Conservation (phyloP, 2,329 filamentous ascomycete genomes). For the Kalmusia sp. region DNA sequence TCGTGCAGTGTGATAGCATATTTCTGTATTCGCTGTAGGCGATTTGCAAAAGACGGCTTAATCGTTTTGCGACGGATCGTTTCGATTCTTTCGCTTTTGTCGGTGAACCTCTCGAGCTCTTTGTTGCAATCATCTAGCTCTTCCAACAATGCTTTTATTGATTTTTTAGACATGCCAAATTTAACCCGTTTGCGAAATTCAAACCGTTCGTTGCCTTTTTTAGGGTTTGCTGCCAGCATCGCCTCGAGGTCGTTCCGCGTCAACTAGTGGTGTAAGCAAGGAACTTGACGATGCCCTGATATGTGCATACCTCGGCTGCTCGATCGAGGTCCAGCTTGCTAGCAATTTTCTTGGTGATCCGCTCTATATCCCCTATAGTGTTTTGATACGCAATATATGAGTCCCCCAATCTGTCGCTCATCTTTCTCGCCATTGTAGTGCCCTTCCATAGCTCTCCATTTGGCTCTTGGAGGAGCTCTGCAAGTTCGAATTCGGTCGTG, state of each 20-base stretch:
- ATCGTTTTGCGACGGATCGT: slow-evolving; percentile 36
- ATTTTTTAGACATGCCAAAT: slow-evolving; percentile 48
- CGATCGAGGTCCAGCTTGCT: slow-evolving; percentile 46
- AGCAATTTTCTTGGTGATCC: slow-evolving; percentile 44
- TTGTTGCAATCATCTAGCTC: slow-evolving; percentile 48
- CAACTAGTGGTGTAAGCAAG: slow-evolving; percentile 27
- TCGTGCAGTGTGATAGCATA: slow-evolving; percentile 43
- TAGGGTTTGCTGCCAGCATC: slow-evolving; percentile 41
- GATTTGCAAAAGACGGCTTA: slow-evolving; percentile 43
- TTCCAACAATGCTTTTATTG: slow-evolving; percentile 42
- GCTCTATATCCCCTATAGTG: slow-evolving; percentile 44
- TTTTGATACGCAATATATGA: slow-evolving; percentile 44
- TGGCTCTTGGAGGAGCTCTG: slow-evolving; percentile 43
- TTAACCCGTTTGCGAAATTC: slow-evolving; percentile 44
- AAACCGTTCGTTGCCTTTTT: slow-evolving; percentile 38
- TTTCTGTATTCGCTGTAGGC: slow-evolving; percentile 41
- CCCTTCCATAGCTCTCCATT: slow-evolving; percentile 42
- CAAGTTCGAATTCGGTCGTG: slow-evolving; percentile 43
- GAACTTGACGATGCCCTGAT: slow-evolving; percentile 4
- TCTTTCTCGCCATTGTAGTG: slow-evolving; percentile 31
- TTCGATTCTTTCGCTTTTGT: slow-evolving; percentile 47
- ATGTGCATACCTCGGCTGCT: slow-evolving; percentile 33
- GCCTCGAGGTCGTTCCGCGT: slow-evolving; percentile 46
- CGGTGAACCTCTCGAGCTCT: slow-evolving; percentile 47
- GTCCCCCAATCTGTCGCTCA: slow-evolving; percentile 42